phyloP scores from a whole-genome alignment of 1,284 basidiomycete genomes.

The Fomitopsis palustris region DNA sequence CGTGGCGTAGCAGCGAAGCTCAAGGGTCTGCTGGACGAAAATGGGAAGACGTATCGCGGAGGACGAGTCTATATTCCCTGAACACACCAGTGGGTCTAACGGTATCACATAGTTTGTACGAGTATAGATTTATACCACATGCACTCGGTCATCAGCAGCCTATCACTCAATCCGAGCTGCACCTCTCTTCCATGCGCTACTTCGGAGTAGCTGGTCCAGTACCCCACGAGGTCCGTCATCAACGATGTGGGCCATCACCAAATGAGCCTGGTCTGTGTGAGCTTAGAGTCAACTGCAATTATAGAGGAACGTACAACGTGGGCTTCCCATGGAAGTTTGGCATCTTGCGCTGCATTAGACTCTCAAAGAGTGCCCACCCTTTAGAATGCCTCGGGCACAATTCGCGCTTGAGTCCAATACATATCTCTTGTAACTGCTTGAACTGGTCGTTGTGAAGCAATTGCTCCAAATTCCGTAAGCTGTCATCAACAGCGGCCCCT shows the following conservation, averaged over 20 bases:
- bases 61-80: conserved; percentile 59
- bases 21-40: conserved; percentile 61
- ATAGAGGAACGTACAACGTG: neutral
- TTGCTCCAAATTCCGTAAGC: neutral
- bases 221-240: no score
- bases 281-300: no score
- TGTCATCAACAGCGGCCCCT: neutral
- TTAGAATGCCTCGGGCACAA: neutral
- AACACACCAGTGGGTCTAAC: neutral
- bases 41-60: conserved; percentile 63
- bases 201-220: no score
- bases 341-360: neutral
- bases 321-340: neutral
- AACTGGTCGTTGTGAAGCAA: no score
- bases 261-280: no score
- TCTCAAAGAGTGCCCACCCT: neutral
- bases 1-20: conserved; percentile 57
- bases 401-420: neutral
- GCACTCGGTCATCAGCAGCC: neutral
- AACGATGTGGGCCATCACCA: no score
- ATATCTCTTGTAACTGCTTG: neutral
- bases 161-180: neutral
- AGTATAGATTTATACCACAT: neutral
- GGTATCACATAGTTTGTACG: neutral
- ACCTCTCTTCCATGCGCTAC: no score